A percentile compares a stretch with the other conserved stretches of the same genome.
These are phyloP conservation scores for Phytophthora litchii DNA, from an alignment of 352 stramenopile species.

Conservation along the genomic window DNA sequence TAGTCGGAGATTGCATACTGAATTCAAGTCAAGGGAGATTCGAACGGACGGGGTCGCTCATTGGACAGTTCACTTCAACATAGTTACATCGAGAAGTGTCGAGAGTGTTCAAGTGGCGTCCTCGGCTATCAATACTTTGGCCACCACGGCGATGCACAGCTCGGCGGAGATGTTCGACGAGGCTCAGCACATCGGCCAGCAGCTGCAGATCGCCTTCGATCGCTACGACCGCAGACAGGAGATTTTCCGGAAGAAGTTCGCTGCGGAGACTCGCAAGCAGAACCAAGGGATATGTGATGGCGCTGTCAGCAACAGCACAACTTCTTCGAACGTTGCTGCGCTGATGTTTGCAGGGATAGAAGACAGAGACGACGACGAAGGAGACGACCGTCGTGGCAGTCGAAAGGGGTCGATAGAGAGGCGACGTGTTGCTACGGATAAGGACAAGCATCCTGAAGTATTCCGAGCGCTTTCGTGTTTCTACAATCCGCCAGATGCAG, in stretches of 20 bases:
- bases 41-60: constrained; percentile 1
- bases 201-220: constrained; percentile 47
- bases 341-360: constrained; percentile 36
- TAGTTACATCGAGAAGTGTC: constrained; percentile 14
- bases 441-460: constrained; percentile 34
- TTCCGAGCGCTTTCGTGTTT: constrained; percentile 48
- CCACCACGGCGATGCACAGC: constrained; percentile 20
- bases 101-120: constrained; percentile 12
- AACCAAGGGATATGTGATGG: constrained; percentile 54
- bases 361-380: background rate
- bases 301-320: constrained; percentile 33
- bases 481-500: constrained; percentile 48
- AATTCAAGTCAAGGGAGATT: constrained; percentile 16
- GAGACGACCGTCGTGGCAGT: constrained; percentile 2
- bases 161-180: constrained; percentile 57
- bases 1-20: constrained; percentile 19
- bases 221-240: constrained; percentile 53
- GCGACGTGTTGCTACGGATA: constrained; percentile 13
- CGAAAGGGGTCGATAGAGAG: constrained; percentile 3
- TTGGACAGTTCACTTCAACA: constrained; percentile 35
- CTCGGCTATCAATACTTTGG: constrained; percentile 8
- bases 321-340: constrained; percentile 28
- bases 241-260: constrained; percentile 64
- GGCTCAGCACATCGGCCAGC: constrained; percentile 40
- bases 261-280: constrained; percentile 53